Conservation (phyloP, 768 basidiomycete species). For the Leccinellum rugosiceps region DNA sequence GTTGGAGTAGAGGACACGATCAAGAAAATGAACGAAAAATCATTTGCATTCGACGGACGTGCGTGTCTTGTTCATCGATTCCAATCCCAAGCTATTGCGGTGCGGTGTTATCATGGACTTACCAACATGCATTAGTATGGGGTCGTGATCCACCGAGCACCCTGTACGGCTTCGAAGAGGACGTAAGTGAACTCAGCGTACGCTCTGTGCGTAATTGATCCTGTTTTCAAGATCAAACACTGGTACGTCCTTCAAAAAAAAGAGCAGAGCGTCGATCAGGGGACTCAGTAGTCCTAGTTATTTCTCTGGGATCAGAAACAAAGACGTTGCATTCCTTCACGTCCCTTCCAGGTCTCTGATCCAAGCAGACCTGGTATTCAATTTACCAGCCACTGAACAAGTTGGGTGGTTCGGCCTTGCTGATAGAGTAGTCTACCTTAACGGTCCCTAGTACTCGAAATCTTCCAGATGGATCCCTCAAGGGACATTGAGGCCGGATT, state of each 20-base stretch:
- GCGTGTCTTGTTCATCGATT: conserved; percentile 16
- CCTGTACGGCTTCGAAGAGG: conserved; percentile 76
- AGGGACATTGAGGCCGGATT: conserved; percentile 27
- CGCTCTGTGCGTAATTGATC: neutral
- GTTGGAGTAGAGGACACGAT: conserved; percentile 61
- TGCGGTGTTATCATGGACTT: neutral
- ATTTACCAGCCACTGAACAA: conserved; percentile 78
- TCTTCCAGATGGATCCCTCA: conserved; percentile 30
- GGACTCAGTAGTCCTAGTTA: conserved; percentile 40
- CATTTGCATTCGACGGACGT: conserved; percentile 64
- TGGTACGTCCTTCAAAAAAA: conserved; percentile 35
- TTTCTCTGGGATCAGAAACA: conserved; percentile 68
- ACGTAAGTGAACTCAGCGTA: conserved; percentile 35
- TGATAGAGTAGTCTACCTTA: neutral
- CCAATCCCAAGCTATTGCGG: neutral
- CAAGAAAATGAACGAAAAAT: conserved; percentile 49
- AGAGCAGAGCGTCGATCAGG: neutral
- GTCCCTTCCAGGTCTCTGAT: conserved; percentile 66
- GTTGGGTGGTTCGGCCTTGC: conserved; percentile 27
- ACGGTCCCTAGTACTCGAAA: conserved; percentile 35
- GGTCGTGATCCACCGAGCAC: conserved; percentile 61
- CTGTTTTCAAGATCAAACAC: conserved; percentile 42
- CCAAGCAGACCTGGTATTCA: conserved; percentile 80
- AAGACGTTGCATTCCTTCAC: conserved; percentile 85
- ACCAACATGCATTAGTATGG: conserved; percentile 39